These are phyloP conservation scores for Vanrija humicola DNA, from an alignment of 1,284 basidiomycete species.

Conservation along the genomic window DNA sequence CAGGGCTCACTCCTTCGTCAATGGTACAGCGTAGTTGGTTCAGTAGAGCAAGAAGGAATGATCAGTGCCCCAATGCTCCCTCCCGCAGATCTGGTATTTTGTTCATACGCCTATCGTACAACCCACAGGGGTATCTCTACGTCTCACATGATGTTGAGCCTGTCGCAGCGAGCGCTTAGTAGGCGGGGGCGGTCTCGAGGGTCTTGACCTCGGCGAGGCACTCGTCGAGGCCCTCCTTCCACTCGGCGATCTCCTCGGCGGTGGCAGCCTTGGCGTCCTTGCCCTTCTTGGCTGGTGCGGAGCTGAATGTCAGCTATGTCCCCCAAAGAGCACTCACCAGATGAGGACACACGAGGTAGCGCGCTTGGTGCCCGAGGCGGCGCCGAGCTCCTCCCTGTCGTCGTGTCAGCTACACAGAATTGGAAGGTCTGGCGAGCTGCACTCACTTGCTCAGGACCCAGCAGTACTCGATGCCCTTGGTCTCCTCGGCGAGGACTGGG, in stretches of 20 bases:
- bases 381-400: slow-evolving; percentile 84
- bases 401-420: slow-evolving; percentile 6
- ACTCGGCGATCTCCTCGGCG: slow-evolving; percentile 60
- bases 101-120: too few relatives aligned
- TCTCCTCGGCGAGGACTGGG: slow-evolving; percentile 91
- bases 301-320: slow-evolving; percentile 27
- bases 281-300: slow-evolving; percentile 36
- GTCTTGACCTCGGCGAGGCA: slow-evolving; percentile 79
- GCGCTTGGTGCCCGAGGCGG: slow-evolving; percentile 92
- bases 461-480: slow-evolving; percentile 80
- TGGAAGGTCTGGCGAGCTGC: neutral
- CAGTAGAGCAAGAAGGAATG: too few relatives aligned
- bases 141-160: too few relatives aligned
- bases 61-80: too few relatives aligned
- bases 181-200: slow-evolving; percentile 48
- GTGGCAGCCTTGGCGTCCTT: slow-evolving; percentile 54
- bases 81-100: too few relatives aligned
- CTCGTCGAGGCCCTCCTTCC: slow-evolving; percentile 62
- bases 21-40: too few relatives aligned
- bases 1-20: too few relatives aligned
- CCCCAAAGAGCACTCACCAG: slow-evolving; percentile 37
- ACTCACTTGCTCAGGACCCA: slow-evolving; percentile 51
- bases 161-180: slow-evolving; percentile 1
- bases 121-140: too few relatives aligned
- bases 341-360: slow-evolving; percentile 98